Base-by-base conservation (phyloP, 2,329 filamentous ascomycete species). In the Botrytis fragariae region DNA sequence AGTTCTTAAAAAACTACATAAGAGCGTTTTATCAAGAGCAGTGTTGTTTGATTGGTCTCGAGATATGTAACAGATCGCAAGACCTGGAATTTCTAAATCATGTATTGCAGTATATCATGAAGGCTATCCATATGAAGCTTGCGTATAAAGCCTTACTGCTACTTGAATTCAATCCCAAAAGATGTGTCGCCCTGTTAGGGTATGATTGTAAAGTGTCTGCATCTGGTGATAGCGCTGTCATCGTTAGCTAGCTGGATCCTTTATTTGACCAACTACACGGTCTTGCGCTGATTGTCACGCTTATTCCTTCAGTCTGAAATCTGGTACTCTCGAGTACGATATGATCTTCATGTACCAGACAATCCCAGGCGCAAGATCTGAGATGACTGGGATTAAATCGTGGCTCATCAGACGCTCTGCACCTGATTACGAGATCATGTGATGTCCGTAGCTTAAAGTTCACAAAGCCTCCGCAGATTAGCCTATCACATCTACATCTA, bases 91-190 rank as follows among this genome's bases (percentile, higher is more conserved):
- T 8, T 54, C 3, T 14, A 16, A 29, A 8, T 29, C 14, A 54
- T 54, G 2, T 7, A 54, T 29, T 29, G 51, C n/a, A 18, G 5
- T n/a, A 29, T 18, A 9, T 57, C 6, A 29, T 18, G 3, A 18
- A 18, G 7, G 18, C 48, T 29, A 9, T 3, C n/a, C n/a, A 57
- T 6, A 57, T 7, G 51, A 29, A 57, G 14, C n/a, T 57, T 18
- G 14, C n/a, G 6, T 3, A 9, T 8, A 16, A 57, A 29, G 14
- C 14, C 16, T 29, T 57, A 1, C 14, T 57, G 14, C 3, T 16
- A 29, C 3, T 29, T 18, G n/a, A 18, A 4, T 18, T 1, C 1
- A 18, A 29, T 4, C 0, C 9, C n/a, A 9, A 8, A 18, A 57
- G 51, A 3, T 7, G 18, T 29, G 6, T 9, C n/a, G 25, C 6